Percentiles rank a stretch among this genome's conserved stretches.
Evolutionary conservation across 2,329 filamentous ascomycete species (phyloP).

Genomic region (Sporothrix brasiliensis): DNA sequence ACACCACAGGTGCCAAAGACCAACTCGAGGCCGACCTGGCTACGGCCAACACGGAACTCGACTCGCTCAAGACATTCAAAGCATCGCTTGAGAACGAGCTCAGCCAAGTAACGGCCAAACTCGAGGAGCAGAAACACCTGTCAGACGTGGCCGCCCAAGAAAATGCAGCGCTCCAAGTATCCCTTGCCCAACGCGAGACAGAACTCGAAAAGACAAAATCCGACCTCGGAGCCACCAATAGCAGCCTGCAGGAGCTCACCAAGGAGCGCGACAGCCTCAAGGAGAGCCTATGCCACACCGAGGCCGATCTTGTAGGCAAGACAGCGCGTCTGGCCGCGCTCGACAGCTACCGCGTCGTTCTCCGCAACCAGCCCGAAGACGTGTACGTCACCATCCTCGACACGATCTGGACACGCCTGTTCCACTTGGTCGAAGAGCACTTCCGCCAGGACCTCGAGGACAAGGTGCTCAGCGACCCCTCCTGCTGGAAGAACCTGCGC

Average conservation of each 20-base stretch:
- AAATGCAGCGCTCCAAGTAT: slow-evolving; percentile 37
- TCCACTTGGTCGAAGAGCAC: slow-evolving; percentile 41
- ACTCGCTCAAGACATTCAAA: slow-evolving; percentile 25
- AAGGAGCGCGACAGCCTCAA: slow-evolving; percentile 32
- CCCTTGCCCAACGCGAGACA: slow-evolving; percentile 35
- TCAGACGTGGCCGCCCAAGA: slow-evolving; percentile 33
- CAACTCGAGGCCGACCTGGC: slow-evolving; percentile 33
- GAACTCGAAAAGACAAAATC: slow-evolving; percentile 38
- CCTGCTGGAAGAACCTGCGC: slow-evolving; percentile 44
- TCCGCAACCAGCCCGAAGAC: slow-evolving; percentile 42
- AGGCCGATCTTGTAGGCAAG: slow-evolving; percentile 38
- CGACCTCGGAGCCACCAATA: slow-evolving; percentile 36
- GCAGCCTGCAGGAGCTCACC: slow-evolving; percentile 37
- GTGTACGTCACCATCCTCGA: slow-evolving; percentile 43
- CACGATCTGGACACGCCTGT: slow-evolving; percentile 44
- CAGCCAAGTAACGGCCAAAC: slow-evolving; percentile 14
- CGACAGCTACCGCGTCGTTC: slow-evolving; percentile 40
- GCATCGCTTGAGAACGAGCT: slow-evolving; percentile 28
- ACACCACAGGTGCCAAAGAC: slow-evolving; percentile 24
- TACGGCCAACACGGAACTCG: slow-evolving; percentile 36
- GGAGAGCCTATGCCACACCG: slow-evolving; percentile 36
- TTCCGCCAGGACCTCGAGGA: slow-evolving; percentile 44
- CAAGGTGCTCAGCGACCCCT: slow-evolving; percentile 40
- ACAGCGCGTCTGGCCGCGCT: slow-evolving; percentile 39
- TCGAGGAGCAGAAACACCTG: slow-evolving; percentile 32